Percentiles rank a stretch among this genome's conserved stretches.
These are phyloP conservation scores for Apodospora peruviana DNA, from an alignment of 495 filamentous ascomycete genomes.

Conservation along the genomic window DNA sequence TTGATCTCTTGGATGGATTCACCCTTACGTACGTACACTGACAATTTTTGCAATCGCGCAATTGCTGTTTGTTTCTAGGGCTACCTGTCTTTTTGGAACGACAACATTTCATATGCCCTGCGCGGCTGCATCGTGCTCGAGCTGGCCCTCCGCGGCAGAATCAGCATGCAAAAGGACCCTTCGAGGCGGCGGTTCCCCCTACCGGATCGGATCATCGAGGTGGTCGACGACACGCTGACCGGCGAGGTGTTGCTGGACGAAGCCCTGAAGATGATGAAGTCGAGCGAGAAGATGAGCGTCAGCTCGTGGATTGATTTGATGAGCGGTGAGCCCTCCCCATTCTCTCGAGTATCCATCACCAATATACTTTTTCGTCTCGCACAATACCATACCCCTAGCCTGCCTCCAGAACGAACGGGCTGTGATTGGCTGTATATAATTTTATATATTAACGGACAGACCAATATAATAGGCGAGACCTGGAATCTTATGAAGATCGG, in stretches of 20 bases:
- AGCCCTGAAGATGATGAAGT: slow-evolving; percentile 99
- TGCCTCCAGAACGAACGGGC: too few species aligned
- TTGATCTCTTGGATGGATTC: too few species aligned
- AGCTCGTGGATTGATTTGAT: slow-evolving; percentile 97
- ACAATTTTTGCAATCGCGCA: not conserved
- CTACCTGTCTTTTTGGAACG: slow-evolving; percentile 99
- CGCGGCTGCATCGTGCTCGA: slow-evolving; percentile 98
- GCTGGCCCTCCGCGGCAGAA: slow-evolving; percentile 87
- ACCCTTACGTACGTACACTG: too few species aligned
- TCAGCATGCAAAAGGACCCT: slow-evolving; percentile 98
- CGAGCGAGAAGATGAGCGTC: slow-evolving; percentile 99
- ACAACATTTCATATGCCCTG: slow-evolving; percentile 97
- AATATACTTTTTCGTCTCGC: too few species aligned
- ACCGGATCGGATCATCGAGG: slow-evolving; percentile 88
- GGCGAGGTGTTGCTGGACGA: slow-evolving; percentile 97
- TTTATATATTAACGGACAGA: too few species aligned
- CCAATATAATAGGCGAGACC: slow-evolving; percentile 89
- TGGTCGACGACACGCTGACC: slow-evolving; percentile 93
- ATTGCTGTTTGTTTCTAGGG: slow-evolving; percentile 49
- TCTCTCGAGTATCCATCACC: not conserved
- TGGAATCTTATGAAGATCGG: slow-evolving; percentile 99
- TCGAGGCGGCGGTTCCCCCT: slow-evolving; percentile 87
- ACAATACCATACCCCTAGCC: too few species aligned
- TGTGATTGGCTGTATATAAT: too few species aligned
- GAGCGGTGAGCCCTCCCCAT: slow-evolving; percentile 64